Percentiles rank a stretch among this genome's conserved stretches.
Conservation (phyloP, 148 eudicot species). For the Spergularia marina region DNA sequence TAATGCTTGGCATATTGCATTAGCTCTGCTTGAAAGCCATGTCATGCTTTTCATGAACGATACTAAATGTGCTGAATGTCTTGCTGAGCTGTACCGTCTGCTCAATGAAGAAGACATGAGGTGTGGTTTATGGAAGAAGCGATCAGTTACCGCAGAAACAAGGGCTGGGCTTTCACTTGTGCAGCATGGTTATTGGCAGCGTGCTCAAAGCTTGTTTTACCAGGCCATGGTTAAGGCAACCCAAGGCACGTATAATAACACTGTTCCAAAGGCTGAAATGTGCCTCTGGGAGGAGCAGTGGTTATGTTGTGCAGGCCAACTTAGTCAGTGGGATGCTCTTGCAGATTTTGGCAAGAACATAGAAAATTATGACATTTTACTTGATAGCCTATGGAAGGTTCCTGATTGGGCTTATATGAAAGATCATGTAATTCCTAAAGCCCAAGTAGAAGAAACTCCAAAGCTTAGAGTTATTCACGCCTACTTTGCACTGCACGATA, state of each 20-base stretch:
- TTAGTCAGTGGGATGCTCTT: constrained; percentile 94
- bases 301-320: constrained; percentile 92
- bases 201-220: constrained; percentile 91
- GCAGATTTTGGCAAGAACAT: constrained; percentile 88
- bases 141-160: constrained; percentile 87
- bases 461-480: constrained; percentile 91
- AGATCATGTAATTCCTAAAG: constrained; percentile 87
- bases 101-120: constrained; percentile 99
- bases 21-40: constrained; percentile 94
- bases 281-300: constrained; percentile 99
- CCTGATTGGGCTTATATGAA: constrained; percentile 95
- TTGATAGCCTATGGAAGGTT: constrained; percentile 95
- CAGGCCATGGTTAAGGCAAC: constrained; percentile 99
- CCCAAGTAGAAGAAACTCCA: constrained; percentile 97
- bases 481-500: constrained; percentile 94
- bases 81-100: constrained; percentile 94
- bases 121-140: constrained; percentile 97
- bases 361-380: constrained; percentile 87
- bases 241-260: constrained; percentile 92
- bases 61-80: constrained; percentile 89
- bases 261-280: constrained; percentile 99
- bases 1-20: constrained; percentile 98
- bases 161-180: constrained; percentile 95
- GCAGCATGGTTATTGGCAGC: constrained; percentile 99
- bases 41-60: constrained; percentile 91